Evolutionary conservation across 2,329 filamentous ascomycete genomes (phyloP).

Genomic region (Paecilomyces sp.): DNA sequence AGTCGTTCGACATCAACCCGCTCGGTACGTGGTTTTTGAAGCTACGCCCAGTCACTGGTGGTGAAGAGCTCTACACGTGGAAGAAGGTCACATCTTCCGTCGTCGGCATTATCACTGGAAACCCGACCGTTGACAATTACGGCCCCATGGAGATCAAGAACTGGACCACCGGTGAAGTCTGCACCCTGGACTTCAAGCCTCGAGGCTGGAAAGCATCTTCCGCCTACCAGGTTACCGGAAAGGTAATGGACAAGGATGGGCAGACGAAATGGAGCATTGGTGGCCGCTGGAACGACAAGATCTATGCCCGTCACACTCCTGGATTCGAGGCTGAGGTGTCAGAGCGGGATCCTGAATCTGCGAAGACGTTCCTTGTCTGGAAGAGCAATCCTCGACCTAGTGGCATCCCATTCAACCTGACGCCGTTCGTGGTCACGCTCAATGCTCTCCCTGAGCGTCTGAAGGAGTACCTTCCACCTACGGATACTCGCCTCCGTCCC

Average conservation of each 20-base stretch:
- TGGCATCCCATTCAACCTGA: conserved; percentile 93
- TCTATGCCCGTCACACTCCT: conserved; percentile 88
- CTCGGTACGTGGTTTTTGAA: conserved; percentile 95
- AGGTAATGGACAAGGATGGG: conserved; percentile 73
- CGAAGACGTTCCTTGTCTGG: conserved; percentile 84
- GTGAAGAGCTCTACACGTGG: conserved; percentile 91
- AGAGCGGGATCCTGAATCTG: conserved; percentile 52
- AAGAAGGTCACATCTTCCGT: conserved; percentile 98
- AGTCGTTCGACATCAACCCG: conserved; percentile 94
- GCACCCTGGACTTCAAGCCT: conserved; percentile 83
- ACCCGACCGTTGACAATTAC: conserved; percentile 95
- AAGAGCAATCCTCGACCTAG: conserved; percentile 73
- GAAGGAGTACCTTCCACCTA: conserved; percentile 71
- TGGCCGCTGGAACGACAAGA: conserved; percentile 93
- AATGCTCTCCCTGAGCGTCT: conserved; percentile 89
- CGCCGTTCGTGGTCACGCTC: conserved; percentile 88
- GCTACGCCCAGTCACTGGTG: conserved; percentile 67
- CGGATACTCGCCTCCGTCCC: conserved; percentile 84
- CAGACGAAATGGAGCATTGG: conserved; percentile 82
- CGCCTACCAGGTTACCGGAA: conserved; percentile 81
- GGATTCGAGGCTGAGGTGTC: conserved; percentile 65
- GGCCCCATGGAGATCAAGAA: conserved; percentile 97
- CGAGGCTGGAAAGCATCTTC: conserved; percentile 93
- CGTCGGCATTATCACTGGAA: conserved; percentile 96
- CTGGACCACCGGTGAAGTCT: conserved; percentile 90